Base-by-base conservation (phyloP, 768 basidiomycete genomes). In the Pisolithus tinctorius region DNA sequence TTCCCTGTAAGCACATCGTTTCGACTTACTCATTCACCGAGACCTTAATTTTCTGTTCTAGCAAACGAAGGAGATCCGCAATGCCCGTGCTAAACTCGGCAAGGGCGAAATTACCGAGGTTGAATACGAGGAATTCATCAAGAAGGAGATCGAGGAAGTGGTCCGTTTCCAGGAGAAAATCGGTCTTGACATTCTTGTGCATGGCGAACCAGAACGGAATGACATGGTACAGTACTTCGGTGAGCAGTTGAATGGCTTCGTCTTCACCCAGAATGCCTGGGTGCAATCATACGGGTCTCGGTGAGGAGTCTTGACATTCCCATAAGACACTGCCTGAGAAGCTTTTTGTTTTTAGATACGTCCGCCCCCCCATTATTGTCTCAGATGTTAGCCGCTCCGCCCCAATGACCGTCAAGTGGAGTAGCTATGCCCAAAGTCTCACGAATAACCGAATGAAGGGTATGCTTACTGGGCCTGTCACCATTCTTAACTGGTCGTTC, bases 211-310 rank as follows among this genome's bases (percentile, higher is more conserved):
- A 49, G 95, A 99, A 78, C 84, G 95, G 63, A 97, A 97, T 70
- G 95, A 97, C 80, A 98, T 98, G 95, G 94, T 96, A 56, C 94
- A 98, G 75, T 99, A 99, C 83, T 99, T 98, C 61, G 96, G 96
- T 59, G 96, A 99, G 72, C 88, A 84, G 67, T 78, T 99, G 57
- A 74, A 81, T 47, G 96, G 96, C 59, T 97, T 99, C 67, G 90
- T 89, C 70, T 99, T 99, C 76, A 98, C 96, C 56, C 91, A 95
- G 74, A 93, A 96, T 60, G 96, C 82, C 47, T 99, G 96, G 96
- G 96, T 99, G 36, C 96, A 99, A 76, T 93, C 91, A 70, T 99
- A 99, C 73, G 96, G 96, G 55, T 97, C 94, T 63, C 93, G 95
- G 83, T 86, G 57, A 62, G 77, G 69, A n/a, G 26, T 45, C 44